A percentile compares a stretch with the other conserved stretches of the same genome.
Conservation (phyloP, 305 asterid species). For the Euphrasia arctica region DNA sequence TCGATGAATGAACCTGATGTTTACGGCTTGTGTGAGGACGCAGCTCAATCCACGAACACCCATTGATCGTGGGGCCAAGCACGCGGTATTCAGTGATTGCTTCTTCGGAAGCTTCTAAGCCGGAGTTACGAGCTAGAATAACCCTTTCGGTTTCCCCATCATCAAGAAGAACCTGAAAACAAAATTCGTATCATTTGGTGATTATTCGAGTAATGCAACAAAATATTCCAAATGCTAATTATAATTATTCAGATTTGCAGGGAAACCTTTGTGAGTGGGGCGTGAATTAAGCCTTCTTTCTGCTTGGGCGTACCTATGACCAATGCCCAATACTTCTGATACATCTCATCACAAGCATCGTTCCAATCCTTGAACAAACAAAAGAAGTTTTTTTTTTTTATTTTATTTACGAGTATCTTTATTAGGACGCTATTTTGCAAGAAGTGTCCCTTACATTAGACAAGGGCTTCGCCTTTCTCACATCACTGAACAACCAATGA, state of each 20-base stretch:
- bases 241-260: constrained; percentile 11
- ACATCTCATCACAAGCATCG: constrained; percentile 57
- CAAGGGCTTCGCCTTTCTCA: constrained; percentile 44
- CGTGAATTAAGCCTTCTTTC: constrained; percentile 71
- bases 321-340: constrained; percentile 83
- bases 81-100: constrained; percentile 84
- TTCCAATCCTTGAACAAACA: constrained; percentile 54
- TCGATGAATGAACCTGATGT: constrained; percentile 62
- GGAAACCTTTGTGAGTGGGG: constrained; percentile 78
- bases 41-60: constrained; percentile 95
- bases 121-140: constrained; percentile 62
- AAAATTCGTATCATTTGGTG: constrained; percentile 3
- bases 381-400: background rate
- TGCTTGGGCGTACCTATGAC: constrained; percentile 87
- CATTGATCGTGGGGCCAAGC: constrained; percentile 87
- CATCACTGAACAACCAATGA: constrained; percentile 64
- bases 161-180: constrained; percentile 67
- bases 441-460: constrained; percentile 48
- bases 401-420: background rate
- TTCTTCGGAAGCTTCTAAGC: constrained; percentile 82
- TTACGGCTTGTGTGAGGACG: constrained; percentile 71
- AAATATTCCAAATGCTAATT: constrained; percentile 12
- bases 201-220: constrained; percentile 16
- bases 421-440: background rate
- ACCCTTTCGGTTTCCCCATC: constrained; percentile 86